Evolutionary conservation across 1,284 basidiomycete genomes (phyloP).

Genomic region (Malassezia japonica): DNA sequence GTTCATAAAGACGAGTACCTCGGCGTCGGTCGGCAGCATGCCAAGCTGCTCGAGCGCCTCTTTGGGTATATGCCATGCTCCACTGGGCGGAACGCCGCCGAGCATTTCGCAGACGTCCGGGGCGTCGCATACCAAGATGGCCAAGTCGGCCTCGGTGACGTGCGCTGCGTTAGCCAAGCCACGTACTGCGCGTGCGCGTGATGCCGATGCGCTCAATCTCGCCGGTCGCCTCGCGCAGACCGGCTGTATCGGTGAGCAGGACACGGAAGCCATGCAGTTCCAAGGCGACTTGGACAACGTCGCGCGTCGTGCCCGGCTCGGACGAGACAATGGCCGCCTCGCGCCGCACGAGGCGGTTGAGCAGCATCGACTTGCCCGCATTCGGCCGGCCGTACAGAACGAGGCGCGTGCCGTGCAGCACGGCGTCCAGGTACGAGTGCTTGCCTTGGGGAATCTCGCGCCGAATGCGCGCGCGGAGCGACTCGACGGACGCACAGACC

Average conservation of each 20-base stretch:
- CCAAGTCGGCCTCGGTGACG: slow-evolving; percentile 59
- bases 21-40: not conserved
- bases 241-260: slow-evolving; percentile 71
- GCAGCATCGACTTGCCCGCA: slow-evolving; percentile 72
- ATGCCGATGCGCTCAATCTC: slow-evolving; percentile 73
- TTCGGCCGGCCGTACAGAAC: slow-evolving; percentile 83
- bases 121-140: slow-evolving; percentile 67
- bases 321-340: slow-evolving; percentile 80
- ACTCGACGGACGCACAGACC: not conserved
- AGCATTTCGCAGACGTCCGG: slow-evolving; percentile 51
- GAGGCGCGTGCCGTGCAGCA: slow-evolving; percentile 68
- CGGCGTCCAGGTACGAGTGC: slow-evolving; percentile 57
- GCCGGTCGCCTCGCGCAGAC: slow-evolving; percentile 54
- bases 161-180: slow-evolving; percentile 49
- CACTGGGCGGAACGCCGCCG: slow-evolving; percentile 11
- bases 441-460: slow-evolving; percentile 37
- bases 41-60: not conserved
- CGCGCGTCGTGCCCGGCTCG: slow-evolving; percentile 75
- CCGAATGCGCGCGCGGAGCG: slow-evolving; percentile 13
- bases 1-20: slow-evolving; percentile 59
- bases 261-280: slow-evolving; percentile 72
- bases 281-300: slow-evolving; percentile 68
- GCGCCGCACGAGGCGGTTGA: slow-evolving; percentile 70
- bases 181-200: slow-evolving; percentile 61
- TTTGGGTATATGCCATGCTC: not conserved